Conservation (phyloP, 2,329 filamentous ascomycete genomes). For the Diaporthe citrichinensis region DNA sequence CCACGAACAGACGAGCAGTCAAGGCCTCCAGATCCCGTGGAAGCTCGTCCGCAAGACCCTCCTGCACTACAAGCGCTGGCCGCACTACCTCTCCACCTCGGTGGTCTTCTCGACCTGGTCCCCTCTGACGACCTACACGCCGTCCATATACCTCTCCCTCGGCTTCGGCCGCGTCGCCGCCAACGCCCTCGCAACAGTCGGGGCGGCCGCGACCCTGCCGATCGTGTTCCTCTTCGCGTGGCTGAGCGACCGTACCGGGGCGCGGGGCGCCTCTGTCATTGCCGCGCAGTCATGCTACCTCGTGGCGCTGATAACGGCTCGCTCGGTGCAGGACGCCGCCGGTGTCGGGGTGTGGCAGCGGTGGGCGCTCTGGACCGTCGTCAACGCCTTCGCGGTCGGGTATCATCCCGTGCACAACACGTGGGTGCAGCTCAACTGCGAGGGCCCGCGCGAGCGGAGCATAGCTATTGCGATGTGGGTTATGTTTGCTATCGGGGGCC, state of each 20-base stretch:
- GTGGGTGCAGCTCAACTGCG: conserved; percentile 67
- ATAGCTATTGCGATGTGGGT: conserved; percentile 59
- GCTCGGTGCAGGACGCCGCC: conserved; percentile 55
- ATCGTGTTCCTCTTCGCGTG: conserved; percentile 64
- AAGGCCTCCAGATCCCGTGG: conserved; percentile 55
- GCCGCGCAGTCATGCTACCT: conserved; percentile 61
- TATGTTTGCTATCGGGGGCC: conserved; percentile 46
- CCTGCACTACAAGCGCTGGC: conserved; percentile 61
- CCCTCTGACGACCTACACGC: conserved; percentile 65
- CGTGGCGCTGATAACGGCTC: conserved; percentile 57
- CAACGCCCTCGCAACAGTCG: conserved; percentile 62
- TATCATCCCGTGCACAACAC: conserved; percentile 68
- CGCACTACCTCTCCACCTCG: conserved; percentile 63
- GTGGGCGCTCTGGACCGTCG: conserved; percentile 65
- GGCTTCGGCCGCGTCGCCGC: conserved; percentile 61
- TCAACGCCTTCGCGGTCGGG: conserved; percentile 65
- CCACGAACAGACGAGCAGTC: conserved; percentile 49
- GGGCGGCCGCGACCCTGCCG: conserved; percentile 59
- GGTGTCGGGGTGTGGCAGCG: conserved; percentile 61
- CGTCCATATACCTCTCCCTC: conserved; percentile 57
- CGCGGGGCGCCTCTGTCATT: conserved; percentile 60
- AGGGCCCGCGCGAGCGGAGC: conserved; percentile 60
- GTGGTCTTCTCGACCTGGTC: conserved; percentile 67
- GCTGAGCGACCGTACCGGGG: conserved; percentile 61
- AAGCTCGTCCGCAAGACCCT: conserved; percentile 59